Percentiles rank a stretch among this genome's conserved stretches.
Conservation (phyloP, 306 rosid genomes). For the apple (Malus domestica) region DNA sequence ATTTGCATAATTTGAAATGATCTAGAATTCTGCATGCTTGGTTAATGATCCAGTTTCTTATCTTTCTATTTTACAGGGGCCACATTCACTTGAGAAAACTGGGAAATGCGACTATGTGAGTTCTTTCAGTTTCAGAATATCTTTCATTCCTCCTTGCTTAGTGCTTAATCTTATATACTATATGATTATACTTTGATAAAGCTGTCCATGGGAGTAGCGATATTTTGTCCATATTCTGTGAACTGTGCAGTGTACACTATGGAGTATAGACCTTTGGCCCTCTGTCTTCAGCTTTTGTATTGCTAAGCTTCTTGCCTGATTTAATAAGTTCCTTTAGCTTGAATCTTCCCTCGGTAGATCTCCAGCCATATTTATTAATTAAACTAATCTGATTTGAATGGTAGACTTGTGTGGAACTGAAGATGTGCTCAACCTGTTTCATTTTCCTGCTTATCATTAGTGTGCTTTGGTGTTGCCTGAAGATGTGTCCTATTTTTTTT, state of each 20-base stretch:
- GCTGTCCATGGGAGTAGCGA: not conserved
- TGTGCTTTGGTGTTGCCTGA: not conserved
- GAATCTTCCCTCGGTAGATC: not conserved
- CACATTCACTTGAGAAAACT: conserved; percentile 39
- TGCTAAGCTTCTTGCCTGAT: not conserved
- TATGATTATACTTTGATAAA: not conserved
- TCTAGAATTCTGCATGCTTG: conserved; percentile 9
- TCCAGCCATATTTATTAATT: not conserved
- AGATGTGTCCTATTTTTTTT: not conserved
- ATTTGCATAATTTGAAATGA: conserved; percentile 11
- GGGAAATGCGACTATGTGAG: conserved; percentile 83
- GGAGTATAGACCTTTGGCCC: not conserved
- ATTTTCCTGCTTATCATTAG: not conserved
- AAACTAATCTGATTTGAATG: not conserved
- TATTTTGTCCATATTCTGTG: not conserved
- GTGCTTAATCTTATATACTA: not conserved
- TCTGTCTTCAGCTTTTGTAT: not conserved
- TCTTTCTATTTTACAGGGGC: conserved; percentile 53
- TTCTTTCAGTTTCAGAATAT: conserved; percentile 18
- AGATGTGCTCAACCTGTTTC: not conserved
- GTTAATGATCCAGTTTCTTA: conserved; percentile 8
- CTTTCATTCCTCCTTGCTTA: conserved; percentile 10
- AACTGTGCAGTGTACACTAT: not conserved
- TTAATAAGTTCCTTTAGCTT: not conserved
- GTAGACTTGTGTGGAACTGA: not conserved